Percentiles rank a stretch among this genome's conserved stretches.
Evolutionary conservation across 2,329 filamentous ascomycete species (phyloP).

Genomic region (Conoideocrella luteorostrata): DNA sequence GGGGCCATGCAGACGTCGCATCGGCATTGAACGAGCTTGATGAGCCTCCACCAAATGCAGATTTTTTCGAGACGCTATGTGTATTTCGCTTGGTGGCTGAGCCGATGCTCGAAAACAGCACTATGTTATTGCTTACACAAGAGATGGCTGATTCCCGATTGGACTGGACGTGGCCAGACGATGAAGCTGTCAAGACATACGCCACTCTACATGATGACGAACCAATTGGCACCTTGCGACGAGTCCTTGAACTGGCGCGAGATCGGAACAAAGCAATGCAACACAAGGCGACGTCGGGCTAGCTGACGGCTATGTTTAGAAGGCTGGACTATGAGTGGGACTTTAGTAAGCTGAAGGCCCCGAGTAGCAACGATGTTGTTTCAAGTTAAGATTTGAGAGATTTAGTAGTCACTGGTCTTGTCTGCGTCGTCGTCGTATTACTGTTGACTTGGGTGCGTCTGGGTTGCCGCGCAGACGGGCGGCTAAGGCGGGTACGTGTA

Average conservation of each 20-base stretch:
- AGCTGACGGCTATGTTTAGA: background rate
- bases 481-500: background rate
- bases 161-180: conserved; percentile 33
- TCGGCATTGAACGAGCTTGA: conserved; percentile 29
- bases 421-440: too few relatives aligned
- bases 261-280: conserved; percentile 2
- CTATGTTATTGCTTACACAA: conserved; percentile 24
- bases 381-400: background rate
- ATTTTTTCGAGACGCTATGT: conserved; percentile 34
- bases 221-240: conserved; percentile 18
- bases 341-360: background rate
- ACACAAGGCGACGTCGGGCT: too few relatives aligned
- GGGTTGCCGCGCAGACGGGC: conserved; percentile 1
- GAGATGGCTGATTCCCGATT: conserved; percentile 18
- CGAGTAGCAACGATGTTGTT: too few relatives aligned
- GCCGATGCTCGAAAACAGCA: conserved; percentile 29
- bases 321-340: background rate
- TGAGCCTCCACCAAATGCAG: conserved; percentile 24
- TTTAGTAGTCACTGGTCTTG: background rate
- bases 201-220: conserved; percentile 19
- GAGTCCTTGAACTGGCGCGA: conserved; percentile 17
- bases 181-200: conserved; percentile 28
- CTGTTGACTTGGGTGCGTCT: background rate
- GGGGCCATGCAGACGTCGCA: conserved; percentile 26
- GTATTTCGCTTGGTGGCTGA: conserved; percentile 43